Base-by-base conservation (phyloP, 2,329 filamentous ascomycete species). In the Botryotinia calthae region DNA sequence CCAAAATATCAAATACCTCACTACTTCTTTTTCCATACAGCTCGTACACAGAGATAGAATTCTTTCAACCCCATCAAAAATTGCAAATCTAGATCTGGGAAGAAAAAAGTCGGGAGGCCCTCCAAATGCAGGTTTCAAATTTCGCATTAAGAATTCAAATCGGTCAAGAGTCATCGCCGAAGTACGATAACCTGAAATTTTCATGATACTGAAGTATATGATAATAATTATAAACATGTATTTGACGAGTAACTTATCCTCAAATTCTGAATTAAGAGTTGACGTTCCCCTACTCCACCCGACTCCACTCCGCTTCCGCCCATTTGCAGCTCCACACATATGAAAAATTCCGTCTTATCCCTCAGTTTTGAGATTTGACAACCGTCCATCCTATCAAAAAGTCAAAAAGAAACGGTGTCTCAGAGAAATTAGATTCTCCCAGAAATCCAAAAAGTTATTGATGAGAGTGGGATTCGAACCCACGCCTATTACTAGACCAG, bases 401-500 rank as follows among this genome's bases (percentile, higher is more conserved):
- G 2, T 28, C 2, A 14, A 46, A 14, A 22, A 20, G n/a, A 14
- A 31, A 46, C n/a, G n/a, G 40, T 12, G 4, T 5, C 31, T 18
- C 10, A 46, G 2, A 25, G 18, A 10, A 28, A 10, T n/a, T 25
- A 10, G 31, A 62, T 40, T 10, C 37, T 2, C 2, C 18, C 16
- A 44, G 31, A 63, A 31, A 44, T 28, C 2, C 16, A 56, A 67
- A 65, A 56, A 37, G 20, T 1, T 42, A 56, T 1, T 67, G 65
- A 56, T 56, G 65, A 67, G 65, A 56, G 48, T 67, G 48, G 48
- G 48, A 67, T 67, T 67, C 48, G 65, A 67, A 67, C 48, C 65
- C 65, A 67, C 65, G 65, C 65, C 65, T 56, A 31, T 67, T 67
- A 28, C 65, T 31, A 67, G 65, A 67, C 65, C 65, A 67, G 65